These are phyloP conservation scores for Plantago coronopus DNA, from an alignment of 305 asterid species.

Conservation along the genomic window DNA sequence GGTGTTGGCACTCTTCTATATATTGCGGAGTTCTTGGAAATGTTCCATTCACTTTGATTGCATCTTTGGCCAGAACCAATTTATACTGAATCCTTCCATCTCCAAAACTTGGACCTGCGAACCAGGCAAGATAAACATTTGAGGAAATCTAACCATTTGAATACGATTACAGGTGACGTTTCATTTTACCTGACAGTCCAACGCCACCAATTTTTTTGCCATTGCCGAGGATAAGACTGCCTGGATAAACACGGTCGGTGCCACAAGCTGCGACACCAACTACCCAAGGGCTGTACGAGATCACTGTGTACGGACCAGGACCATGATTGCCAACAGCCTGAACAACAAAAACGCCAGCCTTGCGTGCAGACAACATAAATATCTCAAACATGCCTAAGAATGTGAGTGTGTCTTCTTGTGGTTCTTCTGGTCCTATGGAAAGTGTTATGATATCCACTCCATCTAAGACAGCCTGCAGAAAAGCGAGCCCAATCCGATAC, in stretches of 20 bases:
- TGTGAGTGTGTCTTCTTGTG: conserved; percentile 70
- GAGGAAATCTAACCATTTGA: background rate
- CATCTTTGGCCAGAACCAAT: conserved; percentile 78
- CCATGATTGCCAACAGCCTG: conserved; percentile 91
- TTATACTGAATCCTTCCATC: conserved; percentile 46
- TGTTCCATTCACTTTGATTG: conserved; percentile 36
- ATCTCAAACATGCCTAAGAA: conserved; percentile 71
- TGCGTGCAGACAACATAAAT: conserved; percentile 77
- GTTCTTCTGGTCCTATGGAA: conserved; percentile 78
- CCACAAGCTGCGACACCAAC: conserved; percentile 69
- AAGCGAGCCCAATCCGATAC: background rate
- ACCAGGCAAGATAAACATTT: conserved; percentile 3
- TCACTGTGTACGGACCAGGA: conserved; percentile 68
- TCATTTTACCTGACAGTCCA: conserved; percentile 62
- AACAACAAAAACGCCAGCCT: conserved; percentile 71
- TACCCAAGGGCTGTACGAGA: conserved; percentile 90
- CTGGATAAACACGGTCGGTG: conserved; percentile 80
- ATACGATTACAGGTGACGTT: background rate
- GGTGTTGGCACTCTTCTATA: conserved; percentile 73
- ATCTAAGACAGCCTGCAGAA: conserved; percentile 71
- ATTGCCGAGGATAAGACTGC: conserved; percentile 67
- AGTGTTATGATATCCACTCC: conserved; percentile 86
- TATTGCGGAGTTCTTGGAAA: conserved; percentile 51
- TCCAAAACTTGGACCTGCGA: conserved; percentile 67
- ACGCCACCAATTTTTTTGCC: conserved; percentile 61